These are phyloP conservation scores for Agrocybe chaxingu DNA, from an alignment of 768 basidiomycete species.

Conservation along the genomic window DNA sequence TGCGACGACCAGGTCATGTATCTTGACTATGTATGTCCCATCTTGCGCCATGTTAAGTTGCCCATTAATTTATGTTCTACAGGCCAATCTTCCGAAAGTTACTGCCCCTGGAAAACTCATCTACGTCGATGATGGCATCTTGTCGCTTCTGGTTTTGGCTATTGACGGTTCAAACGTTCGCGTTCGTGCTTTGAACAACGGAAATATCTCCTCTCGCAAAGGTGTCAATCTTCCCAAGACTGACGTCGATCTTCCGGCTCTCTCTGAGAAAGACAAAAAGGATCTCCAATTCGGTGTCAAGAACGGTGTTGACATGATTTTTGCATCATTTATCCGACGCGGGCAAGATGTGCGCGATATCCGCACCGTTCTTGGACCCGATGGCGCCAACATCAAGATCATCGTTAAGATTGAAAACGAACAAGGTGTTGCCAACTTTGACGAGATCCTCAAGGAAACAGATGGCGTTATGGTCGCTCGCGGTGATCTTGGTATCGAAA, in stretches of 20 bases:
- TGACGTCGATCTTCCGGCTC: conserved; percentile 92
- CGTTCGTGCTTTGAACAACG: conserved; percentile 89
- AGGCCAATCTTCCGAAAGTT: conserved; percentile 93
- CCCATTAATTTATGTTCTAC: conserved; percentile 7
- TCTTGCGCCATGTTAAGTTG: background rate
- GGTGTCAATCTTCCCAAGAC: conserved; percentile 99
- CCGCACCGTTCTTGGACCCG: conserved; percentile 88
- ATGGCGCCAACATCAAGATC: conserved; percentile 95
- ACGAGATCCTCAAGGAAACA: conserved; percentile 91
- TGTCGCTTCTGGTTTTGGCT: conserved; percentile 88
- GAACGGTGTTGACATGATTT: conserved; percentile 99
- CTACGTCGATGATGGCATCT: conserved; percentile 97
- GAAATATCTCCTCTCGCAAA: conserved; percentile 92
- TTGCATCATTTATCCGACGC: conserved; percentile 97
- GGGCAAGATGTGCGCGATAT: conserved; percentile 94
- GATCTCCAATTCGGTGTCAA: conserved; percentile 93
- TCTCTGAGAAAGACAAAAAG: conserved; percentile 97
- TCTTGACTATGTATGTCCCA: conserved; percentile 83
- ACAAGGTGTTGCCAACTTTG: conserved; percentile 98
- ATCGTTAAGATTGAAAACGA: conserved; percentile 99
- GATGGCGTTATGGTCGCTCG: conserved; percentile 99
- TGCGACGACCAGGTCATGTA: conserved; percentile 85
- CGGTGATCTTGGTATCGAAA: conserved; percentile 99
- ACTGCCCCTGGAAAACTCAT: conserved; percentile 96
- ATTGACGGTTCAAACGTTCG: conserved; percentile 79